phyloP scores from a whole-genome alignment of 768 basidiomycete genomes.

The Holtermanniella nyarrowii region DNA sequence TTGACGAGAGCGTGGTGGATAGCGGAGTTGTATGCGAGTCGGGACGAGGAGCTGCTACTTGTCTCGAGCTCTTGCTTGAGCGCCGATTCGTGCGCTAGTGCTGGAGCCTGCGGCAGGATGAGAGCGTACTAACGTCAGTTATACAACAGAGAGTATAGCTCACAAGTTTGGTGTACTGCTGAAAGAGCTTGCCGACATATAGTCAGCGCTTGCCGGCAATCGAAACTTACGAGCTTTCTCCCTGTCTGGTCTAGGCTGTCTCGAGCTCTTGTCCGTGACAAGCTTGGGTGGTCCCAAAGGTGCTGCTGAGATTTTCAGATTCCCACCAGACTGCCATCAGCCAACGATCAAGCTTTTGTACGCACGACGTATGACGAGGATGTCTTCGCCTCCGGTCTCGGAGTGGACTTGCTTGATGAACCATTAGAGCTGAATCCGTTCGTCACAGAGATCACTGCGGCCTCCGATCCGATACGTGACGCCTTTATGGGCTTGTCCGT shows the following conservation, averaged over 20 bases:
- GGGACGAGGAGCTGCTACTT: slow-evolving; percentile 20
- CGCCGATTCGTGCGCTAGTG: slow-evolving; percentile 23
- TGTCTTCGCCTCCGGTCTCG: not conserved
- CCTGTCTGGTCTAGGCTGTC: slow-evolving; percentile 33
- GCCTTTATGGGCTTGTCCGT: too few species aligned
- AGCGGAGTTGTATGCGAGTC: slow-evolving; percentile 28
- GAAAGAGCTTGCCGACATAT: slow-evolving; percentile 26
- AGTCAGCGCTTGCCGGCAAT: not conserved
- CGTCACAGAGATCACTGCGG: too few species aligned
- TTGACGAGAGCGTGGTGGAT: slow-evolving; percentile 36
- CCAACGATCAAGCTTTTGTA: too few species aligned
- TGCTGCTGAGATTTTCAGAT: too few species aligned
- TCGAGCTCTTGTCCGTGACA: slow-evolving; percentile 18
- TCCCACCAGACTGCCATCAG: too few species aligned
- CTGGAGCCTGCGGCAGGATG: slow-evolving; percentile 17
- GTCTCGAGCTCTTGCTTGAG: slow-evolving; percentile 30
- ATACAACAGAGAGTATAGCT: too few species aligned
- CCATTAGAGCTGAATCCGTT: too few species aligned
- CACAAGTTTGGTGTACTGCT: slow-evolving; percentile 31
- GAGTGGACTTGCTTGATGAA: too few species aligned
- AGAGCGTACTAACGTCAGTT: slow-evolving; percentile 18
- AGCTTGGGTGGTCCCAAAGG: slow-evolving; percentile 11
- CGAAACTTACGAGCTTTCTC: slow-evolving; percentile 30
- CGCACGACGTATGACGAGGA: too few species aligned
- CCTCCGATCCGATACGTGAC: too few species aligned